Conservation (phyloP, 2,329 filamentous ascomycete species). For the Fusarium stilboides region DNA sequence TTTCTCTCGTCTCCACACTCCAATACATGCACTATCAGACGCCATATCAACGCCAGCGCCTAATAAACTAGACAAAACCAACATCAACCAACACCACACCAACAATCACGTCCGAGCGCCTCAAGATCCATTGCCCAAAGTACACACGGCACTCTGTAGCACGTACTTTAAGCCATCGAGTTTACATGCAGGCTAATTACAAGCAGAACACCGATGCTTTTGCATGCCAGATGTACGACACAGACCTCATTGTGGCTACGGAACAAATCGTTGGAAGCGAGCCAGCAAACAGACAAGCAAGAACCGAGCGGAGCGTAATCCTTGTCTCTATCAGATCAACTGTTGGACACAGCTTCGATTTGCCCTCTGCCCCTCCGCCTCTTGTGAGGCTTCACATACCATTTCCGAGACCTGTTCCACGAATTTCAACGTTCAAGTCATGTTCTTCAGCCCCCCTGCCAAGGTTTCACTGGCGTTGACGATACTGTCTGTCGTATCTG, state of each 20-base stretch:
- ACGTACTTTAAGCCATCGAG: conserved; percentile 16
- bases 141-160: conserved; percentile 17
- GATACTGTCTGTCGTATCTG: conserved; percentile 22
- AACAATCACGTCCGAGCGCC: conserved; percentile 25
- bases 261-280: not conserved
- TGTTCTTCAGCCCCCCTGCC: conserved; percentile 6
- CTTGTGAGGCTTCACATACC: not conserved
- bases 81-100: not conserved
- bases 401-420: conserved; percentile 4
- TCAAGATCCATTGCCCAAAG: not conserved
- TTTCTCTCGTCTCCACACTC: not conserved
- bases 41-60: conserved; percentile 20
- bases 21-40: conserved; percentile 5
- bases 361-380: conserved; percentile 4
- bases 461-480: conserved; percentile 19
- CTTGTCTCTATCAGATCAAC: conserved; percentile 16
- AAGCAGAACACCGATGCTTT: conserved; percentile 14
- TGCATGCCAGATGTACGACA: conserved; percentile 37
- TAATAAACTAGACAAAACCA: conserved; percentile 5
- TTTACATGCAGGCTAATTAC: conserved; percentile 4
- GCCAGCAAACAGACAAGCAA: not conserved
- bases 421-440: not conserved
- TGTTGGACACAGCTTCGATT: conserved; percentile 9
- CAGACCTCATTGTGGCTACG: conserved; percentile 31
- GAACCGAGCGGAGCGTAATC: conserved; percentile 25